Percentiles rank a stretch among this genome's conserved stretches.
phyloP scores from a whole-genome alignment of 2,329 filamentous ascomycete species.

The Botrytis tulipae region DNA sequence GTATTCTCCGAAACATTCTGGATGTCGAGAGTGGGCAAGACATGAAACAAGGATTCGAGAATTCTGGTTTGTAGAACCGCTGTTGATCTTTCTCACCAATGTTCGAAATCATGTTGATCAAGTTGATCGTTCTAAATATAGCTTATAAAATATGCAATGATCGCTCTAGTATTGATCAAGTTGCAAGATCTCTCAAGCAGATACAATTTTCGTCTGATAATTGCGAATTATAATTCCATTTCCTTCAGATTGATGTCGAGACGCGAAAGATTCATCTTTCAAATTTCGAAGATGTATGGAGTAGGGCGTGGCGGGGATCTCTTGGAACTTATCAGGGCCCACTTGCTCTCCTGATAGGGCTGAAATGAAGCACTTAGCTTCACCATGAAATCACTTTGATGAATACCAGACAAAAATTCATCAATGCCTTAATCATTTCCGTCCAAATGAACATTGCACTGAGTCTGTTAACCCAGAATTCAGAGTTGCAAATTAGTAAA shows the following conservation, averaged over 20 bases:
- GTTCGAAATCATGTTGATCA: conserved; percentile 16
- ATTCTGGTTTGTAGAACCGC: neutral
- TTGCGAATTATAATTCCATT: neutral
- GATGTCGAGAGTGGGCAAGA: conserved; percentile 20
- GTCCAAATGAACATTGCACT: neutral
- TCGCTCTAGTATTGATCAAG: neutral
- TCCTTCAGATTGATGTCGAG: neutral
- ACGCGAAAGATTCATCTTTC: neutral
- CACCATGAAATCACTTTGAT: neutral
- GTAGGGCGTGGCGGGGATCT: neutral
- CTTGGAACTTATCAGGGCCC: neutral
- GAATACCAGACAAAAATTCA: neutral
- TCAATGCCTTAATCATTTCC: neutral
- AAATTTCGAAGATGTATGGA: neutral
- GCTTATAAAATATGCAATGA: conserved; percentile 3
- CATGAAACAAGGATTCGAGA: conserved; percentile 26
- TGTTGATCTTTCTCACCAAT: conserved; percentile 2
- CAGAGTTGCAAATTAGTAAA: neutral
- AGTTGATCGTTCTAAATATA: conserved; percentile 9
- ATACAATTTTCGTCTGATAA: neutral
- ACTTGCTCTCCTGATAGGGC: neutral
- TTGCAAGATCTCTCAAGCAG: neutral
- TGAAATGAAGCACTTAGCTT: neutral
- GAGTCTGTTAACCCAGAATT: neutral
- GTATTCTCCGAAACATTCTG: conserved; percentile 33